A percentile compares a stretch with the other conserved stretches of the same genome.
Evolutionary conservation across 768 basidiomycete species (phyloP).

Genomic region (Panaeolus papilionaceus): DNA sequence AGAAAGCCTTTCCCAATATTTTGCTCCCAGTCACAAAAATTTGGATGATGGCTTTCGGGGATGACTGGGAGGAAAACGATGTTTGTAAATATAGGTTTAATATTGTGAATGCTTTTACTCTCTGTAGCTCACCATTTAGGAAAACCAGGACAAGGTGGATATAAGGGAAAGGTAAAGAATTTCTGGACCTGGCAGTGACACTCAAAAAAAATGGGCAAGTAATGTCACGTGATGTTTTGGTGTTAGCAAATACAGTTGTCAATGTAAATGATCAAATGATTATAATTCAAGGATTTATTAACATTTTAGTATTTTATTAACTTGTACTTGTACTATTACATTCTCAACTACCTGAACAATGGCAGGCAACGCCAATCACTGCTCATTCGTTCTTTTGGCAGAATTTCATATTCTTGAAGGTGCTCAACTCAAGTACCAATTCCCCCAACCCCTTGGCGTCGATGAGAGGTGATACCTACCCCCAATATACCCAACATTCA

Average conservation of each 20-base stretch:
- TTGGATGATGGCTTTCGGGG: slow-evolving; percentile 80
- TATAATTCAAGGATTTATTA: no score
- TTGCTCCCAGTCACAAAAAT: slow-evolving; percentile 78
- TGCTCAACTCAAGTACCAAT: slow-evolving; percentile 93
- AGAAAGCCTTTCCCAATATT: slow-evolving; percentile 91
- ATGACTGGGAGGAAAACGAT: slow-evolving; percentile 57
- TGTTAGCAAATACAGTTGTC: neutral
- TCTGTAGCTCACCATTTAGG: slow-evolving; percentile 12
- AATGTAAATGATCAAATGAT: neutral
- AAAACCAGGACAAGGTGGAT: slow-evolving; percentile 31
- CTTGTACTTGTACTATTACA: slow-evolving; percentile 13
- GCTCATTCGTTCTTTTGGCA: slow-evolving; percentile 94
- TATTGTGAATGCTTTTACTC: neutral
- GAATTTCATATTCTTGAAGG: slow-evolving; percentile 98
- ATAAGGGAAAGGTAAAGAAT: slow-evolving; percentile 14
- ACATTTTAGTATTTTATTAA: neutral
- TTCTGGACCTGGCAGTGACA: slow-evolving; percentile 1
- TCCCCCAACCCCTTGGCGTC: slow-evolving; percentile 91
- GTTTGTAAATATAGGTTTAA: neutral
- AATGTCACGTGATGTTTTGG: neutral
- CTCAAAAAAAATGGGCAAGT: slow-evolving; percentile 2
- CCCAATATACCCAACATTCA: slow-evolving; percentile 5
- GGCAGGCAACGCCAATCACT: slow-evolving; percentile 74
- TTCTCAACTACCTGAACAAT: slow-evolving; percentile 36
- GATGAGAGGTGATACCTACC: slow-evolving; percentile 81